Conservation (phyloP, 768 basidiomycete genomes). For the Pisolithus orientalis region DNA sequence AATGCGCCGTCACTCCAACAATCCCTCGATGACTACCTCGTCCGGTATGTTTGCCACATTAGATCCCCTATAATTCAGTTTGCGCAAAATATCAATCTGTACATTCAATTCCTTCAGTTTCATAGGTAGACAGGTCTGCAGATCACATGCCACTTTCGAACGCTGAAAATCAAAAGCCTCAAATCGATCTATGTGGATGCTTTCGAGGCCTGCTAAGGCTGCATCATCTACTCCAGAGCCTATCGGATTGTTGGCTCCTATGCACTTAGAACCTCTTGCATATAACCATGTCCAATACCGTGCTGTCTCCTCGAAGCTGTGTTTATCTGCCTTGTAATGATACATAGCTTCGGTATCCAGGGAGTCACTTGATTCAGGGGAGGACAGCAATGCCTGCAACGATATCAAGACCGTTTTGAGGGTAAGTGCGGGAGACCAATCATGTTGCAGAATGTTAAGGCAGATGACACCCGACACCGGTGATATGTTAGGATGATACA, state of each 20-base stretch:
- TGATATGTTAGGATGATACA: slow-evolving; percentile 94
- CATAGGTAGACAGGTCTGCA: neutral
- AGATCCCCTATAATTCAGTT: slow-evolving; percentile 80
- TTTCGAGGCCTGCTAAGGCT: slow-evolving; percentile 75
- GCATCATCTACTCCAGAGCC: slow-evolving; percentile 39
- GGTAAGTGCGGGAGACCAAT: slow-evolving; percentile 91
- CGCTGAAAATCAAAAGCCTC: slow-evolving; percentile 77
- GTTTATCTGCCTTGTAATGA: slow-evolving; percentile 85
- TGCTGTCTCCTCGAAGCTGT: slow-evolving; percentile 87
- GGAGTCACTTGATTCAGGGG: slow-evolving; percentile 92
- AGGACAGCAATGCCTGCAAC: slow-evolving; percentile 86
- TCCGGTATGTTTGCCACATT: slow-evolving; percentile 78
- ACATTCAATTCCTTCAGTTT: slow-evolving; percentile 1
- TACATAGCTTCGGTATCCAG: slow-evolving; percentile 98
- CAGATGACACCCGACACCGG: slow-evolving; percentile 94
- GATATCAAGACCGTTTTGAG: slow-evolving; percentile 95
- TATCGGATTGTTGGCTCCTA: slow-evolving; percentile 29
- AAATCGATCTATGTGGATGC: slow-evolving; percentile 79
- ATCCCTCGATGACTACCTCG: slow-evolving; percentile 80
- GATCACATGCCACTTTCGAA: slow-evolving; percentile 70
- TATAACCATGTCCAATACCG: slow-evolving; percentile 92
- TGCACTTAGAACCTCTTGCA: slow-evolving; percentile 64
- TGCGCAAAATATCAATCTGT: slow-evolving; percentile 79
- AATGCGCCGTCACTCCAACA: slow-evolving; percentile 48
- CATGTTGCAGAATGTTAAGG: slow-evolving; percentile 78